Evolutionary conservation across 805 yeast genomes (phyloP), one percentile per base, ranked within the genome.

Genomic region (Candida bentonensis): DNA sequence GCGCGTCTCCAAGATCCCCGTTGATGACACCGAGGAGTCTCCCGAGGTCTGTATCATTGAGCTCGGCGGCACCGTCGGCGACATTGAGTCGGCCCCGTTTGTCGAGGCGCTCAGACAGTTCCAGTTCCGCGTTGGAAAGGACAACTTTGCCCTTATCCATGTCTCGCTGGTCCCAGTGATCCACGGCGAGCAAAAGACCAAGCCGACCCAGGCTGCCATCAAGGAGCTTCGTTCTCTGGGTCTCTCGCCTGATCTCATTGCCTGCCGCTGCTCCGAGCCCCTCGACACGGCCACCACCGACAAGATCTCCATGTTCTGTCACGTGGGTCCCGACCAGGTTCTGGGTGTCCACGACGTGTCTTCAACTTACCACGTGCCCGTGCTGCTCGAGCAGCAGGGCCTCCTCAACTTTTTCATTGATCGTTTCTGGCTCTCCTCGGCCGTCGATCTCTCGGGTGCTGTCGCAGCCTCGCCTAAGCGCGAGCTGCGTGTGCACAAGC

Each of bases 51-150:
- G 99, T 73, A 87, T 92, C 60, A 79, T 92, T 52, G 99, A 89
- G 69, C 74, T 92, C 48, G 99, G 99, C 63, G 99, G 99, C 63
- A 92, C 99, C 23, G 98, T 92, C 47, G 99, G 99, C 61, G 99
- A 92, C 63, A 92, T 92, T 58, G 99, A 92, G 70, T 78, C 89
- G 60, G 98, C 97, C 44, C 98, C 99, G 22, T 92, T 92, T 54
- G 96, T 92, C 46, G 99, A 92, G 70, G 99, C 99, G 22, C 76
- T 92, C 51, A 83, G 99, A 72, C 99, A 92, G 68, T 92, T 92
- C 69, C 98, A 92, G 71, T 92, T 92, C 69, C 79, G 95, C 61
- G 97, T 89, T 49, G 97, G 97, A 17, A 68, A 71, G 46, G 95
- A 86, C 52, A 92, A 85, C 67, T 92, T 92, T 66, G 94, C 96